Evolutionary conservation across 306 rosid species (phyloP), one percentile per base, ranked within the genome.

Genomic region (Medicago lupulina): DNA sequence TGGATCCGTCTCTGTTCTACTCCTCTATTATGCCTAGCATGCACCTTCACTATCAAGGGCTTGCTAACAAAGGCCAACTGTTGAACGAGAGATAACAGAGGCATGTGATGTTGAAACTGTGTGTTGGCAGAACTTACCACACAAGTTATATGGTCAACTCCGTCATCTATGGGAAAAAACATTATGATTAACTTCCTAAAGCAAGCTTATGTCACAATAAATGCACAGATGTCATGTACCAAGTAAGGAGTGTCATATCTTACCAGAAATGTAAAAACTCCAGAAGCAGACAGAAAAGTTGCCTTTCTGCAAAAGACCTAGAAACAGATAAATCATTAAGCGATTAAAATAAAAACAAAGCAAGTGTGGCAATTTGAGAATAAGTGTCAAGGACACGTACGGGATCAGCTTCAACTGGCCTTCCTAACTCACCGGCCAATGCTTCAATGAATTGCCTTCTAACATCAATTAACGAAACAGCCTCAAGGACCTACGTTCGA

Each of bases 321-420:
- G 36, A 73, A 79, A 77, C 46, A 59, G 63, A 76, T 73, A 51
- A 80, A 83, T 58, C 65, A 75, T 54, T 55, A 65, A 80, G 49
- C 17, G 47, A 57, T 82, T 39, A 55, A 76, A 9, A 70, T 61
- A n/a, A 39, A 80, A 78, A 55, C 77, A 23, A 61, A 76, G 71
- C 39, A 67, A 25, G 54, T 64, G 15, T 25, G 19, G 68, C 62
- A 36, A 80, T 55, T 49, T 67, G 31, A 73, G 68, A 75, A 36
- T 14, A 18, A 13, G 77, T 19, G 57, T 61, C 57, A 40, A 74
- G 76, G 80, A 78, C 5, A 54, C 31, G 8, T 85, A 92, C 98
- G 74, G 97, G 86, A 84, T 96, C 99, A 79, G 98, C 99, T 89
- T 96, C 99, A 78, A 96, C 39, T 0, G 98, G 96, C 85, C 95